Percentiles rank a stretch among this genome's conserved stretches.
These are phyloP conservation scores for Epithemia pelagica DNA, from an alignment of 108 stramenopile genomes.

Conservation along the genomic window DNA sequence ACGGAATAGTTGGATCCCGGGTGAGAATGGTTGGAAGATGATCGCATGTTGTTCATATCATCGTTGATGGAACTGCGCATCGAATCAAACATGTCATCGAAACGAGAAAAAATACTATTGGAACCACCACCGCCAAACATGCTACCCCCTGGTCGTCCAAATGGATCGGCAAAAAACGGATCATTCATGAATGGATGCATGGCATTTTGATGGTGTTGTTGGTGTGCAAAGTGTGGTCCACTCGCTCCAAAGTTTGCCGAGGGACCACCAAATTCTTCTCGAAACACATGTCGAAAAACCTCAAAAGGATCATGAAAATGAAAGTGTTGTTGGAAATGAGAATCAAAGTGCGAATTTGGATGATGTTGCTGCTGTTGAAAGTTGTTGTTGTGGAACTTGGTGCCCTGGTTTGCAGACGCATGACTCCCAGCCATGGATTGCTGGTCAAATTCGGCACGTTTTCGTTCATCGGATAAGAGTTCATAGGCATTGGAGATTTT, in stretches of 20 bases:
- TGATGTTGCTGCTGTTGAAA: background rate
- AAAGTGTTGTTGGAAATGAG: background rate
- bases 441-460: slow-evolving; percentile 61
- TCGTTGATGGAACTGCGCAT: background rate
- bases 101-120: background rate
- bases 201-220: background rate
- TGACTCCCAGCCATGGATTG: background rate
- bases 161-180: slow-evolving; percentile 29
- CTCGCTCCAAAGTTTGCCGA: slow-evolving; percentile 18
- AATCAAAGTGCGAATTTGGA: background rate
- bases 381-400: background rate
- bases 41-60: slow-evolving; percentile 2
- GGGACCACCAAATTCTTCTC: slow-evolving; percentile 32
- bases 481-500: slow-evolving; percentile 86
- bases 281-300: slow-evolving; percentile 43
- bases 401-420: background rate
- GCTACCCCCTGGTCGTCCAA: slow-evolving; percentile 6
- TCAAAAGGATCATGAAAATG: slow-evolving; percentile 56
- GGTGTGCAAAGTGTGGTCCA: background rate
- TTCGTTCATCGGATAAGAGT: slow-evolving; percentile 63
- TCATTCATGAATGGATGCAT: slow-evolving; percentile 11
- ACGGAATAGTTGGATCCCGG: background rate
- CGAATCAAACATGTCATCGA: slow-evolving; percentile 5
- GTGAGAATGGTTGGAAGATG: too few relatives aligned
- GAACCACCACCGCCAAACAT: slow-evolving; percentile 17